A percentile compares a stretch with the other conserved stretches of the same genome.
phyloP scores from a whole-genome alignment of 1,284 basidiomycete species.

The Coniophora puteana region DNA sequence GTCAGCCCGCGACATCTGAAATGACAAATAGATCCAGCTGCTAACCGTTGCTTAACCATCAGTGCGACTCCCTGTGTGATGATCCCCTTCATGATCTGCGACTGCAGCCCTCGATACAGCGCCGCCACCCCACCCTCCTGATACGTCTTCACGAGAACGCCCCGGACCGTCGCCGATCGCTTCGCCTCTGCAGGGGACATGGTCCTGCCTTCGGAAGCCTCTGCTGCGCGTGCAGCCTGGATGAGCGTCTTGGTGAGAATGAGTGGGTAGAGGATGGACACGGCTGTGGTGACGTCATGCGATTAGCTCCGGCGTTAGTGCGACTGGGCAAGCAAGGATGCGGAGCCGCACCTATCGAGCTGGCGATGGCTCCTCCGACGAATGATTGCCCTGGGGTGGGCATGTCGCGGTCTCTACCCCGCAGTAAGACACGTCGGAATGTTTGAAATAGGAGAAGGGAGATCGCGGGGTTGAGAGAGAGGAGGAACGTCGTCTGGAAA shows the following conservation, averaged over 20 bases:
- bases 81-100: slow-evolving; percentile 51
- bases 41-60: slow-evolving; percentile 49
- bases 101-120: slow-evolving; percentile 50
- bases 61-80: slow-evolving; percentile 54
- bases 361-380: slow-evolving; percentile 48
- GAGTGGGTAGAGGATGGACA: slow-evolving; percentile 47
- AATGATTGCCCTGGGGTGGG: slow-evolving; percentile 43
- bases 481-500: slow-evolving; percentile 43
- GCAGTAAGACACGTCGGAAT: slow-evolving; percentile 36
- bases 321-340: background rate
- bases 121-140: slow-evolving; percentile 30
- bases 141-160: slow-evolving; percentile 20
- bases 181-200: slow-evolving; percentile 5
- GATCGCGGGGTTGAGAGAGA: slow-evolving; percentile 52
- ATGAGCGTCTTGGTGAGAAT: slow-evolving; percentile 56
- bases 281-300: slow-evolving; percentile 25
- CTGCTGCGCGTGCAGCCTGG: slow-evolving; percentile 29
- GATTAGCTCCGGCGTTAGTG: too few species aligned
- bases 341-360: slow-evolving; percentile 33
- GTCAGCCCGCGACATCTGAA: background rate
- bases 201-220: slow-evolving; percentile 12
- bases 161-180: slow-evolving; percentile 15
- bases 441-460: slow-evolving; percentile 52
- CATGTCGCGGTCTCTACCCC: slow-evolving; percentile 17
- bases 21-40: background rate